A percentile compares a stretch with the other conserved stretches of the same genome.
phyloP scores from a whole-genome alignment of 2,329 filamentous ascomycete species.

The Xylogone sp. region DNA sequence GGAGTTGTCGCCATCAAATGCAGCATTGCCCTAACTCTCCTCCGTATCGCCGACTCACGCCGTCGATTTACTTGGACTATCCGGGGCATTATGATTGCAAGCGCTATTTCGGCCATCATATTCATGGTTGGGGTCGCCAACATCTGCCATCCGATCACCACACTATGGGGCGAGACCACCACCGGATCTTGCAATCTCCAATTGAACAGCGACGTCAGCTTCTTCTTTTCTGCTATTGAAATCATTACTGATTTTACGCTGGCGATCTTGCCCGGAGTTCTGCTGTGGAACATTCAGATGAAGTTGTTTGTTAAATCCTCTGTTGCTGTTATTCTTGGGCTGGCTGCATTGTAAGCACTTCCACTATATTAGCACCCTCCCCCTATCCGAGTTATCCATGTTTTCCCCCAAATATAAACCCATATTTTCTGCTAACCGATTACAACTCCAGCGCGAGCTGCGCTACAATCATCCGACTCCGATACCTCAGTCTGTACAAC shows the following conservation, averaged over 20 bases:
- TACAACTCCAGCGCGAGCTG: slow-evolving; percentile 27
- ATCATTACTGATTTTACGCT: slow-evolving; percentile 32
- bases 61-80: slow-evolving; percentile 24
- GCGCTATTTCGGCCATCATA: slow-evolving; percentile 18
- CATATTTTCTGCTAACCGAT: slow-evolving; percentile 7
- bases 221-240: slow-evolving; percentile 33
- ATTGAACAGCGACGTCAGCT: slow-evolving; percentile 28
- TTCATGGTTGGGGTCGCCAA: slow-evolving; percentile 27
- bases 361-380: background rate
- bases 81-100: slow-evolving; percentile 21
- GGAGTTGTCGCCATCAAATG: slow-evolving; percentile 25
- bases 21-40: slow-evolving; percentile 27
- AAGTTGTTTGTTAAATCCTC: slow-evolving; percentile 40
- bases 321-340: slow-evolving; percentile 37
- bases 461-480: slow-evolving; percentile 37
- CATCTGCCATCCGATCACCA: slow-evolving; percentile 28
- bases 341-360: slow-evolving; percentile 37
- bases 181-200: slow-evolving; percentile 22
- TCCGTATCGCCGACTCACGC: slow-evolving; percentile 28
- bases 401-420: background rate
- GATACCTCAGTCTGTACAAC: slow-evolving; percentile 37
- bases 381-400: background rate
- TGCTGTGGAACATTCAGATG: slow-evolving; percentile 39
- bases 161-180: slow-evolving; percentile 26
- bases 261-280: slow-evolving; percentile 33